Evolutionary conservation across 1,139 yeast genomes (phyloP).

Genomic region (Trichomonascaceae sp.): DNA sequence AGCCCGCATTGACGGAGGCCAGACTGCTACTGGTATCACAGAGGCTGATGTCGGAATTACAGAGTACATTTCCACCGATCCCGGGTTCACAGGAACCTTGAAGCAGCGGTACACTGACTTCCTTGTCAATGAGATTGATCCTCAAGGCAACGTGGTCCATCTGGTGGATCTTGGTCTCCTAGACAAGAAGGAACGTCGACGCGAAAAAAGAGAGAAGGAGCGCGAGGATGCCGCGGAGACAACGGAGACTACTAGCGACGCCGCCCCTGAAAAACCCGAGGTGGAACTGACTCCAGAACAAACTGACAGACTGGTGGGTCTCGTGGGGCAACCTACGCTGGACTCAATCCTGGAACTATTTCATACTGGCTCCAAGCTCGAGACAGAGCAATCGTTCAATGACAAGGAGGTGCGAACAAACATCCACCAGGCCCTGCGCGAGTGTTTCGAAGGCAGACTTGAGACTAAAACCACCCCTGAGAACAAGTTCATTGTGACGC

Average conservation of each 20-base stretch:
- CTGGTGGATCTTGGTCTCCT: constrained; percentile 62
- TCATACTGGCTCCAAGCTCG: constrained; percentile 44
- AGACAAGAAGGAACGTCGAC: constrained; percentile 38
- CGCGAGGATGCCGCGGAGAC: constrained; percentile 30
- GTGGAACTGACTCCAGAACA: constrained; percentile 13
- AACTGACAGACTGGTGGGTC: constrained; percentile 31
- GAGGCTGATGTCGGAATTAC: constrained; percentile 83
- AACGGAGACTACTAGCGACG: constrained; percentile 18
- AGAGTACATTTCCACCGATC: constrained; percentile 41
- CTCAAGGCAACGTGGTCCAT: constrained; percentile 58
- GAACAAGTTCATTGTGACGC: constrained; percentile 29
- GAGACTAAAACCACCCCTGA: constrained; percentile 68
- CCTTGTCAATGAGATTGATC: constrained; percentile 74
- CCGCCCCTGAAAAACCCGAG: constrained; percentile 13
- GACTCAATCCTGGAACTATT: constrained; percentile 41
- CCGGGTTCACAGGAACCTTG: constrained; percentile 66
- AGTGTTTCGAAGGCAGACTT: constrained; percentile 57
- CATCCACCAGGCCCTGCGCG: constrained; percentile 65
- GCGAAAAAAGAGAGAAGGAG: constrained; percentile 34
- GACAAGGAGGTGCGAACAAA: constrained; percentile 63
- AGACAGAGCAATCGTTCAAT: constrained; percentile 42
- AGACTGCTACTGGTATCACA: constrained; percentile 30
- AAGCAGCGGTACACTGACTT: constrained; percentile 93
- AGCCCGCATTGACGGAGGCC: too few relatives aligned
- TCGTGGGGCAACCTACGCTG: constrained; percentile 50